Percentiles rank a stretch among this genome's conserved stretches.
Evolutionary conservation across 2,329 filamentous ascomycete genomes (phyloP).

Genomic region (Calonectria crousiana): DNA sequence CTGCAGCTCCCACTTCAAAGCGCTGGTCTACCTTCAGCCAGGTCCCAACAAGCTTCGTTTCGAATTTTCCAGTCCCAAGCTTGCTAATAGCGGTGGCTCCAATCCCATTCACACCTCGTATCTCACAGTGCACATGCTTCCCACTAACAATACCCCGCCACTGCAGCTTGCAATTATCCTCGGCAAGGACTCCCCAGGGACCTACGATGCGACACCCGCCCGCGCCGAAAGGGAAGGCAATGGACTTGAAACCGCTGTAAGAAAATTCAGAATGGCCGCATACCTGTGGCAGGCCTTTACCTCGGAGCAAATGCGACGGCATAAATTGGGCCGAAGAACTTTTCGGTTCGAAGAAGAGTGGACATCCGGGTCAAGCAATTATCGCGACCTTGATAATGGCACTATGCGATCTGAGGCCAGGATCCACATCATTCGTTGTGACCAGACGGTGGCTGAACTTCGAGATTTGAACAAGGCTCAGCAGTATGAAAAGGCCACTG

Average conservation of each 20-base stretch:
- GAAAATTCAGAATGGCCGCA: conserved; percentile 94
- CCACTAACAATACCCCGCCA: conserved; percentile 81
- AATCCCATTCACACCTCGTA: conserved; percentile 82
- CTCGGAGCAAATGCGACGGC: conserved; percentile 93
- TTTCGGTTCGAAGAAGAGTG: conserved; percentile 97
- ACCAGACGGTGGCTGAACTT: conserved; percentile 88
- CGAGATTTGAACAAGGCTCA: conserved; percentile 83
- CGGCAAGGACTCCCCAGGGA: conserved; percentile 87
- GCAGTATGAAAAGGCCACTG: conserved; percentile 77
- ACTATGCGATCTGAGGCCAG: conserved; percentile 92
- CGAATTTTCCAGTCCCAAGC: conserved; percentile 87
- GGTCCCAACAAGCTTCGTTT: conserved; percentile 90
- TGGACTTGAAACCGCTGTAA: conserved; percentile 80
- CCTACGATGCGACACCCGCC: conserved; percentile 85
- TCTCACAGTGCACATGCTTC: conserved; percentile 88
- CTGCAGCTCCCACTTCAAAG: conserved; percentile 90
- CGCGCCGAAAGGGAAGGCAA: conserved; percentile 85
- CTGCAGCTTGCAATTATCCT: conserved; percentile 90
- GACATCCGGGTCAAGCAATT: conserved; percentile 84
- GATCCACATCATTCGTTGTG: conserved; percentile 84
- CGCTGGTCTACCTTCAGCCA: conserved; percentile 88
- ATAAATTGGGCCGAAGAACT: conserved; percentile 85
- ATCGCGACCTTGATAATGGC: conserved; percentile 76
- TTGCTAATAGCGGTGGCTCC: conserved; percentile 75
- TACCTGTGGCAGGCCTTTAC: conserved; percentile 99